Evolutionary conservation across 306 rosid genomes (phyloP), one percentile per base, ranked within the genome.

Genomic region (Quercus variabilis): DNA sequence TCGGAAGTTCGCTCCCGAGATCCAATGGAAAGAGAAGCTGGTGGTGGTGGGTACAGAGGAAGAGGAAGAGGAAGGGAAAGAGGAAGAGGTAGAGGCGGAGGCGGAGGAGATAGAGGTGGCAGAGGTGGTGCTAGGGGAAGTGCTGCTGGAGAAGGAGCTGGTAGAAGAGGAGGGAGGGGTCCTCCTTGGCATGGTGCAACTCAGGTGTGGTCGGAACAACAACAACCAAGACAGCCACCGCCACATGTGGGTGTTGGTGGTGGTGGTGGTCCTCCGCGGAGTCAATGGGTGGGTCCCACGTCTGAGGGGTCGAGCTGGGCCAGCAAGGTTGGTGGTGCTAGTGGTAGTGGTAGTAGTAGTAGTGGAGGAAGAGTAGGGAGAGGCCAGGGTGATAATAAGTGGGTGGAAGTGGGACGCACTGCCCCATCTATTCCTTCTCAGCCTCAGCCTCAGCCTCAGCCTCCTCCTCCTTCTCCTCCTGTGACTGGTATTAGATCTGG

Each of bases 21-120:
- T 67, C 5, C 76, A 52, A 76, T 77, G 81, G 82, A 73, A 51
- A 20, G 81, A 41, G 81, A 76, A n/a, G 43, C 43, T 38, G 54
- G 0, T 46, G 54, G 17, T 46, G 30, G 77, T 21, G 51, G 69
- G 6, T 9, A 73, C 8, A 30, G 77, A 51, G 78, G 69, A 20
- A 46, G 73, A 10, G 55, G 76, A 0, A 13, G 56, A 5, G 77
- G 54, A 9, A 49, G 74, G 8, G 74, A 69, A 1, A 26, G 60
- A 38, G 74, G 60, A 1, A 26, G 60, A 38, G 26, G 74, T 2
- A 54, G 51, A 30, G 43, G 31, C 4, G 58, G 80, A 30, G 7
- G 74, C 6, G 77, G 74, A 20, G 70, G 74, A 5, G 75, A 46
- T 1, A n/a, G 76, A 54, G 69, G 79, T 41, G n/a, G 79, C 12